Conservation (phyloP, 768 basidiomycete species). For the Boletus speciosus region DNA sequence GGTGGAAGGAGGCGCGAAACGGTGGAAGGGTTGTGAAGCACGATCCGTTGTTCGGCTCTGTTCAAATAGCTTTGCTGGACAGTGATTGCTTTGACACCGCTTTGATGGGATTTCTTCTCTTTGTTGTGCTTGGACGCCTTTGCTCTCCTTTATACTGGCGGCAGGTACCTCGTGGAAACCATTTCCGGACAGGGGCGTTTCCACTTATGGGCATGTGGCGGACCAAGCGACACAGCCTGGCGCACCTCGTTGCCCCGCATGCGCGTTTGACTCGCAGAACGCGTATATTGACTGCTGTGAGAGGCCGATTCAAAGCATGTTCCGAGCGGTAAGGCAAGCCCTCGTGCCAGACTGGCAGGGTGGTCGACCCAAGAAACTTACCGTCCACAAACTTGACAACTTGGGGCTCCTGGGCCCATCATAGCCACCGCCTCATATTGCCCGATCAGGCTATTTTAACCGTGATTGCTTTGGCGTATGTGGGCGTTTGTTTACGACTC, state of each 20-base stretch:
- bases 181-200: slow-evolving; percentile 20
- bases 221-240: slow-evolving; percentile 13
- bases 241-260: not conserved
- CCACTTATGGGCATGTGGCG: slow-evolving; percentile 22
- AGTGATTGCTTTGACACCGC: slow-evolving; percentile 14
- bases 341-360: not conserved
- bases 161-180: slow-evolving; percentile 8
- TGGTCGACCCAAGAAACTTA: not conserved
- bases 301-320: not conserved
- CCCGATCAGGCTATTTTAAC: not conserved
- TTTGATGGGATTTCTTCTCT: not conserved
- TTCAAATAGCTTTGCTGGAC: slow-evolving; percentile 23
- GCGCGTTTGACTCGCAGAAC: slow-evolving; percentile 20
- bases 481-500: slow-evolving; percentile 5
- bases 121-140: slow-evolving; percentile 19
- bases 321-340: not conserved
- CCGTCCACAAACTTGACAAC: not conserved
- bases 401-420: not conserved
- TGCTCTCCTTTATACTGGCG: slow-evolving; percentile 19
- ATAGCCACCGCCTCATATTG: not conserved
- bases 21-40: not conserved
- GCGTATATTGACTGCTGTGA: not conserved
- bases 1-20: not conserved
- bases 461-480: slow-evolving; percentile 2
- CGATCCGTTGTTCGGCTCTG: not conserved